Evolutionary conservation across 257 asterid species (phyloP), one percentile per base, ranked within the genome.

Genomic region (Solanum sparsipilum): DNA sequence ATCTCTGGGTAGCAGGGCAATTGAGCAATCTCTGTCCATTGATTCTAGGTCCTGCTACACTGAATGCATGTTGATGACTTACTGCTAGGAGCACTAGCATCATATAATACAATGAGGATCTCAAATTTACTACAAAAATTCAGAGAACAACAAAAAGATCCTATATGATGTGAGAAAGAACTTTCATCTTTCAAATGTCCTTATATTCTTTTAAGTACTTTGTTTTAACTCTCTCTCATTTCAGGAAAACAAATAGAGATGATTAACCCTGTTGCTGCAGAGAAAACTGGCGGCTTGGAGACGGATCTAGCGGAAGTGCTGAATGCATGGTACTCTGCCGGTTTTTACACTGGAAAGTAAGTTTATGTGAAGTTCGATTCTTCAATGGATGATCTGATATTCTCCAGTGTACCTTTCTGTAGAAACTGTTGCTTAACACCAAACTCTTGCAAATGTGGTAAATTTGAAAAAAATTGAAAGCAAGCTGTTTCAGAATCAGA

Each of bases 311-410:
- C 88, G 39, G 93, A 76, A 84, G 94, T 95, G 84, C 89, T 95
- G 86, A 93, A 91, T 88, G 98, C 98, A 85, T 96, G 98, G 97
- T 95, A 92, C 78, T 88, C 93, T 48, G 98, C 98, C 5, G 98
- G 98, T 44, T 91, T 93, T 90, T 89, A 92, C 89, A 95, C 99
- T 38, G 99, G 98, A 87, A 96, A 95, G 99, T 96, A 91, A 95
- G 98, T 44, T 25, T n/a, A n/a, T n/a, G n/a, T n/a, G n/a, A n/a
- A n/a, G n/a, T n/a, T n/a, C n/a, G n/a, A n/a, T n/a, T 78, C 36
- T 41, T 41, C 27, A 15, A 46, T 44, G 11, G 38, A 81, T 81
- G 85, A 27, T 46, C 70, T 29, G 18, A 46, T 81, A 46, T 46
- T 6, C 67, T 29, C 39, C 68, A 81, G 85, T 81, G 25, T 81